phyloP scores from a whole-genome alignment of 768 basidiomycete genomes.

The Lepiota venenata region DNA sequence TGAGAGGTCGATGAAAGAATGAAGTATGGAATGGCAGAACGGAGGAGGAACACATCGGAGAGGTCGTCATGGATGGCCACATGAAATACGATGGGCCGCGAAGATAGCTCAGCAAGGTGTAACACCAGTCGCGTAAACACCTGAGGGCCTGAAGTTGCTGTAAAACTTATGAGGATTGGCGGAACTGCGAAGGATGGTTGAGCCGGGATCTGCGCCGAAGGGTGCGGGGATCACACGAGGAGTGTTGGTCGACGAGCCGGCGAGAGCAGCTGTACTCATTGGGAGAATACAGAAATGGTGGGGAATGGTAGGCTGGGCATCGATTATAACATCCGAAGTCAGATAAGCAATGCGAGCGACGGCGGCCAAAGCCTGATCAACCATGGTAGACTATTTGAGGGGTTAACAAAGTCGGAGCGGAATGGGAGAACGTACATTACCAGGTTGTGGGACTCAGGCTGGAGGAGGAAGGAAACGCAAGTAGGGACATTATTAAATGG shows the following conservation, averaged over 20 bases:
- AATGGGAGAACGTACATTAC: constrained; percentile 8
- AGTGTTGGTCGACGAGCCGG: constrained; percentile 30
- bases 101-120: constrained; percentile 65
- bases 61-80: constrained; percentile 64
- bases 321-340: constrained; percentile 63
- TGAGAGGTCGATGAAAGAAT: constrained; percentile 74
- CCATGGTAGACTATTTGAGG: constrained; percentile 17
- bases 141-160: constrained; percentile 47
- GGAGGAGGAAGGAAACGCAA: constrained; percentile 4
- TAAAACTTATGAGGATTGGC: constrained; percentile 57
- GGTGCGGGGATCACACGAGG: constrained; percentile 50
- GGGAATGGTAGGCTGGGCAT: constrained; percentile 47
- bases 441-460: constrained; percentile 13
- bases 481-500: constrained; percentile 17
- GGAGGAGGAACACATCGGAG: constrained; percentile 71
- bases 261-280: constrained; percentile 34
- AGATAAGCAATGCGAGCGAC: constrained; percentile 73
- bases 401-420: constrained; percentile 1
- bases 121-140: constrained; percentile 59
- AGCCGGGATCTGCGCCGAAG: constrained; percentile 61
- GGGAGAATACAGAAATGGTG: constrained; percentile 37
- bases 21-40: constrained; percentile 78
- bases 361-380: constrained; percentile 25
- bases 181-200: constrained; percentile 49
- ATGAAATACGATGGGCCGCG: constrained; percentile 67